Conservation (phyloP, 352 stramenopile genomes). For the Phytophthora pisi region DNA sequence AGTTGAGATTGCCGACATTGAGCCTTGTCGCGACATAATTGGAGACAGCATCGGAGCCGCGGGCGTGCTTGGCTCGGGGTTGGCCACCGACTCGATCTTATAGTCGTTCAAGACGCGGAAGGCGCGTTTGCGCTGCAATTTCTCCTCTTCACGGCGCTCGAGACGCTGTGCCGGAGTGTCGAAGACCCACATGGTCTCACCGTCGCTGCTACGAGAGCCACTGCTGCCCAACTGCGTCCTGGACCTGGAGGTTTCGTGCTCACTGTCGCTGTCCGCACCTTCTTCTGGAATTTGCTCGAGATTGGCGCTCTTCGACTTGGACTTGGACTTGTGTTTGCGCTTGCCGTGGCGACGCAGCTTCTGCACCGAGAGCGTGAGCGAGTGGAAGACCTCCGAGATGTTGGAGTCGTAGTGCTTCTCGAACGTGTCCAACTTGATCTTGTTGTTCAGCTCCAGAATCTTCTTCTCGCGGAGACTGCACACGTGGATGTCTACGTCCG, state of each 20-base stretch:
- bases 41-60: slow-evolving; percentile 23
- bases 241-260: slow-evolving; percentile 18
- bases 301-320: slow-evolving; percentile 10
- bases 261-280: slow-evolving; percentile 15
- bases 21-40: slow-evolving; percentile 30
- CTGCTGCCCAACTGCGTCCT: neutral
- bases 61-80: slow-evolving; percentile 16
- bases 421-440: slow-evolving; percentile 58
- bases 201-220: slow-evolving; percentile 11
- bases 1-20: slow-evolving; percentile 25
- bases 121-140: slow-evolving; percentile 51
- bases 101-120: slow-evolving; percentile 67
- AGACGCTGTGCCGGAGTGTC: slow-evolving; percentile 60
- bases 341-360: slow-evolving; percentile 34
- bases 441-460: slow-evolving; percentile 54
- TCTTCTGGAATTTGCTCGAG: slow-evolving; percentile 40
- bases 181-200: slow-evolving; percentile 61
- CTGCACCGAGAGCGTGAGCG: slow-evolving; percentile 46
- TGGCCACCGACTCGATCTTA: slow-evolving; percentile 46
- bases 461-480: slow-evolving; percentile 65
- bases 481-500: slow-evolving; percentile 32
- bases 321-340: slow-evolving; percentile 15
- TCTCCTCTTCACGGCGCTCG: slow-evolving; percentile 56
- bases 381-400: slow-evolving; percentile 63
- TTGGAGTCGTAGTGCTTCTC: slow-evolving; percentile 70